Evolutionary conservation across 768 basidiomycete genomes (phyloP), one percentile per base, ranked within the genome.

Genomic region (Plicaturopsis crispa): DNA sequence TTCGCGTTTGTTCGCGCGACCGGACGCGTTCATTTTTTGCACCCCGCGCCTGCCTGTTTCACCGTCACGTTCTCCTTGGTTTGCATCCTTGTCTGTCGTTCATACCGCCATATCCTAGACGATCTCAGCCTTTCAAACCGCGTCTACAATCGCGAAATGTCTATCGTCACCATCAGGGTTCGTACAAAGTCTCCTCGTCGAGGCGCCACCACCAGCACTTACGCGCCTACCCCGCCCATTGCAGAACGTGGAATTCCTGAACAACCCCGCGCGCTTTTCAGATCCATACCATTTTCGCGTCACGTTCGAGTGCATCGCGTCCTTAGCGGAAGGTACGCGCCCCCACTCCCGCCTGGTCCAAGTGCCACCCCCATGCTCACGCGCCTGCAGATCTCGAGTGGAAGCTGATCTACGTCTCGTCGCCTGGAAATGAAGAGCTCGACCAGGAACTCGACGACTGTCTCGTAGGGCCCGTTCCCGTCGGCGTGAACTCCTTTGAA

Each of bases 391-490:
- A 99, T 61, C 78, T 99, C 46, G 96, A 99, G 60, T 99, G 96
- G 96, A 82, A 82, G 48, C 81, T 99, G 48, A 91, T 96, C 33
- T 98, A 94, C 58, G 94, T 98, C 37, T 90, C 96, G 2, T 90
- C 85, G 3, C 93, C 94, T 0, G 91, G 83, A 7, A 76, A 87
- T 55, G 86, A 90, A 52, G 80, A 85, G 28, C 84, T 84, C 35
- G 96, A 99, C 59, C 96, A 99, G 57, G 96, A 98, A 58, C 75
- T 99, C 17, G 96, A 99, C 60, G 88, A 90, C 53, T 97, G 92
- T 60, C 81, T 97, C 50, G 96, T 99, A 22, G 96, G 96, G 2
- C 96, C 96, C 3, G 87, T 99, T 18, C 96, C 96, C 11, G 71
- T 82, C n/a, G 96, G 96, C 36, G 78, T 97, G 52, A 98, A 97